phyloP scores from a whole-genome alignment of 495 filamentous ascomycete genomes.

The Xylaria venustula region DNA sequence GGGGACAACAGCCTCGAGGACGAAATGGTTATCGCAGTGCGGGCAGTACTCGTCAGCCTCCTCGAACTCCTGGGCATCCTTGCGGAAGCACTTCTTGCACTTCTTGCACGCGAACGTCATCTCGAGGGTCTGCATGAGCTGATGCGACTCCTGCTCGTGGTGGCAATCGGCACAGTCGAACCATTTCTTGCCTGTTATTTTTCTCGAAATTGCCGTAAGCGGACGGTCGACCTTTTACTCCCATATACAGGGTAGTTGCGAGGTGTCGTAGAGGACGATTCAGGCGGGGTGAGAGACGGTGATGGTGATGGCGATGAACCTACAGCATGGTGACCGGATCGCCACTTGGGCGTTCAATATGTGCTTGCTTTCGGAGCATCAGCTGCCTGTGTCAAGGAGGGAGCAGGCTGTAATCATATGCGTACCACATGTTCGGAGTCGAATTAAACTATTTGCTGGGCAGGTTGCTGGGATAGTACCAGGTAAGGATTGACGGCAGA shows the following conservation, averaged over 20 bases:
- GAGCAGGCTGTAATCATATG: background rate
- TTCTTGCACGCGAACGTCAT: constrained; percentile 98
- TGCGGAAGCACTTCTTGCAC: constrained; percentile 96
- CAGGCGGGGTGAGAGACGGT: background rate
- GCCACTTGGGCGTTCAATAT: constrained; percentile 96
- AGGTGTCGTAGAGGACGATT: too few species aligned
- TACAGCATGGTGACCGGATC: constrained; percentile 94
- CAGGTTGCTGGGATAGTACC: background rate
- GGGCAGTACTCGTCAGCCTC: constrained; percentile 99
- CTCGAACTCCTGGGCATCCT: constrained; percentile 87
- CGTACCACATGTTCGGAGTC: constrained; percentile 26
- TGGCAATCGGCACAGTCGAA: constrained; percentile 98
- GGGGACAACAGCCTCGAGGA: constrained; percentile 81
- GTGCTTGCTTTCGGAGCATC: constrained; percentile 67
- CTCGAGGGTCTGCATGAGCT: constrained; percentile 71
- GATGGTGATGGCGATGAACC: constrained; percentile 32
- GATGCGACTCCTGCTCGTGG: constrained; percentile 72
- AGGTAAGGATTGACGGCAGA: background rate
- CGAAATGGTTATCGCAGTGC: constrained; percentile 98
- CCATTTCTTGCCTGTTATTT: constrained; percentile 78
- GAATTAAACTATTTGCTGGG: background rate
- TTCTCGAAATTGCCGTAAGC: background rate
- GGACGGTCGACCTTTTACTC: constrained; percentile 5
- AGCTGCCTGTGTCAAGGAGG: background rate
- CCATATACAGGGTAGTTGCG: too few species aligned